Evolutionary conservation across 257 asterid species (phyloP), one percentile per base, ranked within the genome.

Genomic region (Anisodus acutangulus): DNA sequence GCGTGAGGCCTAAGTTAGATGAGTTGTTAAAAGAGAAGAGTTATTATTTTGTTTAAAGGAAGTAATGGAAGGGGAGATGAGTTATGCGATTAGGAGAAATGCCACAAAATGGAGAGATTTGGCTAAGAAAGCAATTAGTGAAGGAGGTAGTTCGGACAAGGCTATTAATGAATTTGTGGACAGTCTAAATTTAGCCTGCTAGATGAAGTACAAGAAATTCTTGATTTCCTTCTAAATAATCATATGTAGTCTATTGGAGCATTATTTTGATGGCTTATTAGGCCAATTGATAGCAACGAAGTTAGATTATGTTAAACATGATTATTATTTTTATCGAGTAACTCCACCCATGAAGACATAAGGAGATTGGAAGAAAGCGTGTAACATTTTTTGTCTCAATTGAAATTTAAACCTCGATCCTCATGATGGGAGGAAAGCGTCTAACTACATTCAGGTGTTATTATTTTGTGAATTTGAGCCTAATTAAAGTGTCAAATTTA

Each of bases 131-230:
- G 93, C 96, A n/a, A 83, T 80, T 80, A 86, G 87, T 86, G 88
- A 84, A 85, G 90, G 92, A 17, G 97, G 97, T 9, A 90, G 89
- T 84, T 92, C 97, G 0, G 94, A 93, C 58, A 85, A 51, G 64
- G n/a, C 81, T 1, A 89, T 92, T 1, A 74, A 90, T 85, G 90
- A 92, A 41, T 93, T 93, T 58, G 97, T 89, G 1, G 15, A 47
- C 4, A 9, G 10, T n/a, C 41, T 72, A 7, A 70, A 72, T 10
- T 0, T 55, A 70, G 74, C 4, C 6, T 31, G 62, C 81, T 4
- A 80, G n/a, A 6, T 39, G 41, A 53, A 83, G 49, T 12, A 57
- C n/a, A 37, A 57, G n/a, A 13, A 53, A 43, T 51, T 12, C 17
- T 31, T 57, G 31, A 58, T 67, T 55, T 13, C 13, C 8, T 22